Conservation (phyloP, 148 eudicot species). For the Diospyros lotus region DNA sequence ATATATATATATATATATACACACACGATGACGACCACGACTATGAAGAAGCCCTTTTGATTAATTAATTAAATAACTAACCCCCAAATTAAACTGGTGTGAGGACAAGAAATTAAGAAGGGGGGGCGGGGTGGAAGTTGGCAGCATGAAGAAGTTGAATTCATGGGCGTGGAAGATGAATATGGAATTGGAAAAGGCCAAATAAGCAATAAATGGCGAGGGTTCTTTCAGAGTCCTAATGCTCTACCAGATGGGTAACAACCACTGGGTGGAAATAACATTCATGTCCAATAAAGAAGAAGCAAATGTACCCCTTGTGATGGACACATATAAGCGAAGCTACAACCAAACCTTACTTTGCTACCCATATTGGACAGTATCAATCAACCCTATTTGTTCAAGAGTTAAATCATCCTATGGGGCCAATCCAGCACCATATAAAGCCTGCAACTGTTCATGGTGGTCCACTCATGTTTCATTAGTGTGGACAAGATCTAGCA, state of each 20-base stretch:
- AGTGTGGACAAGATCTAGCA: conserved; percentile 41
- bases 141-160: conserved; percentile 5
- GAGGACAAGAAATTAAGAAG: conserved; percentile 9
- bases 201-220: conserved; percentile 16
- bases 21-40: too few species aligned
- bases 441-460: conserved; percentile 26
- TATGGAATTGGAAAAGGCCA: neutral
- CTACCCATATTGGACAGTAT: too few species aligned
- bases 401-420: conserved; percentile 4
- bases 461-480: conserved; percentile 37
- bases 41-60: too few species aligned
- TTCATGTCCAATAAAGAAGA: conserved; percentile 34
- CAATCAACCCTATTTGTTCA: neutral
- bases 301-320: conserved; percentile 27
- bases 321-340: conserved; percentile 12
- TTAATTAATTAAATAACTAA: too few species aligned
- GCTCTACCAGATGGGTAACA: conserved; percentile 30
- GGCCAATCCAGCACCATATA: conserved; percentile 30
- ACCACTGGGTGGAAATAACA: conserved; percentile 21
- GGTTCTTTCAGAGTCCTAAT: conserved; percentile 18
- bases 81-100: too few species aligned
- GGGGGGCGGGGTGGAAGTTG: conserved; percentile 12
- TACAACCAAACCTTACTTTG: neutral
- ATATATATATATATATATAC: too few species aligned
- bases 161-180: conserved; percentile 8